A percentile compares a stretch with the other conserved stretches of the same genome.
phyloP scores from a whole-genome alignment of 2,329 filamentous ascomycete species.

The Cladobotryum mycophilum region DNA sequence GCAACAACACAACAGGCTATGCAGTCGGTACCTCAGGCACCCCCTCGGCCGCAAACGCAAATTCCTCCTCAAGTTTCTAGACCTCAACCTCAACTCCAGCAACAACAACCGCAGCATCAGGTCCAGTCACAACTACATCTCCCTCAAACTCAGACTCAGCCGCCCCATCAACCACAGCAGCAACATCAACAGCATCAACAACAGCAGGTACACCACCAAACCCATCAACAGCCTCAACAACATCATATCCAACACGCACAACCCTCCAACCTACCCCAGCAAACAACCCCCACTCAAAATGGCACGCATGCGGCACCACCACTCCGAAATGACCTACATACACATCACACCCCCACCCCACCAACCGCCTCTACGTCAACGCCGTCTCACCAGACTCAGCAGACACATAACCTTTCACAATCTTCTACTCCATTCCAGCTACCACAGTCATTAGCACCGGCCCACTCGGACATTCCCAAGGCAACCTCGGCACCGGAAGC shows the following conservation, averaged over 20 bases:
- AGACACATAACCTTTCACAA: constrained; percentile 1
- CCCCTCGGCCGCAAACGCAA: constrained; percentile 23
- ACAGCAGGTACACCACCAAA: constrained; percentile 3
- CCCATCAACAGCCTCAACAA: constrained; percentile 4
- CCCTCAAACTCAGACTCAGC: constrained; percentile 16
- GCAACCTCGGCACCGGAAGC: constrained; percentile 18
- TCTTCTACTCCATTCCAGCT: constrained; percentile 8
- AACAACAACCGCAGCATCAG: constrained; percentile 16
- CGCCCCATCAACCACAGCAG: constrained; percentile 16
- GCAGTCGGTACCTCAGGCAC: constrained; percentile 23
- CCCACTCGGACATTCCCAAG: constrained; percentile 6
- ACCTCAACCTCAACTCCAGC: constrained; percentile 11
- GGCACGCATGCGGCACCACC: constrained; percentile 3
- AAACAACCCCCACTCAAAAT: constrained; percentile 7
- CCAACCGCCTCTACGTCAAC: constrained; percentile 6
- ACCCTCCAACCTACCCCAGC: background rate
- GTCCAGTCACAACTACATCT: constrained; percentile 13
- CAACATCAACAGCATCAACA: constrained; percentile 8
- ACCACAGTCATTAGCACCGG: constrained; percentile 7
- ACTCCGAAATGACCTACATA: constrained; percentile 2
- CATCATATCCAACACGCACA: background rate
- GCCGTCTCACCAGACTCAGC: constrained; percentile 8
- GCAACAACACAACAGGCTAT: constrained; percentile 25
- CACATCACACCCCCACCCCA: constrained; percentile 9
- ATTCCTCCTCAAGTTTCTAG: constrained; percentile 23